Evolutionary conservation across 2,329 filamentous ascomycete genomes (phyloP), one percentile per base, ranked within the genome.

Genomic region (Botrytis aclada): DNA sequence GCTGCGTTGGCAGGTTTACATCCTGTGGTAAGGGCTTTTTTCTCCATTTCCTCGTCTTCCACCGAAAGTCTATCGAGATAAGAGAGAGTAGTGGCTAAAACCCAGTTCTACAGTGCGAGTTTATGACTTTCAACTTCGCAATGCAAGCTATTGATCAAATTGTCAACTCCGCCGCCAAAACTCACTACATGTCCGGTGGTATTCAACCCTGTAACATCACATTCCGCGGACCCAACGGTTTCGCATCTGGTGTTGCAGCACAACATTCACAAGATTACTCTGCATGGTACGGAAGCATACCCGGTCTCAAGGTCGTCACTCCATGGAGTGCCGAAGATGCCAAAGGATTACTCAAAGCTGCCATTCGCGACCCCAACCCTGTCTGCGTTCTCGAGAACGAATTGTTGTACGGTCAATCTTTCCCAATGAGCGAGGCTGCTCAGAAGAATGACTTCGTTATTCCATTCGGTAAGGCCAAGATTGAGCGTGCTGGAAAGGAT

Each of bases 81-180:
- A 60, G n/a, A 47, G 34, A 56, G 43, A 60, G 43, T 41, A 54
- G 34, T 60, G 22, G 58, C 72, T 72, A 60, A 71, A 32, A n/a
- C 7, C 4, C 12, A 56, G 72, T 65, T 70, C 72, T 43, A 58
- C 77, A 96, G 93, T 96, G 93, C 89, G 96, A 99, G 87, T 99
- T 99, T 89, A 99, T 99, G 96, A 99, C 96, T 81, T 98, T 97
- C 90, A 99, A 99, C 90, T 98, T 98, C 83, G 95, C 96, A 84
- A 99, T 99, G 96, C 96, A 99, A 87, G 94, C 96, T 83, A 99
- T 99, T 84, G 96, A 99, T 84, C 96, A 99, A 84, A 93, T 99
- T 83, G 95, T 99, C 90, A 99, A 99, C 90, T 98, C 95, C 67
- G 96, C 88, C 79, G 96, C 94, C 82, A 99, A 99, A 89, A 99